Evolutionary conservation across 2,329 filamentous ascomycete genomes (phyloP), one percentile per base, ranked within the genome.

Genomic region (Colletotrichum chrysophilum): DNA sequence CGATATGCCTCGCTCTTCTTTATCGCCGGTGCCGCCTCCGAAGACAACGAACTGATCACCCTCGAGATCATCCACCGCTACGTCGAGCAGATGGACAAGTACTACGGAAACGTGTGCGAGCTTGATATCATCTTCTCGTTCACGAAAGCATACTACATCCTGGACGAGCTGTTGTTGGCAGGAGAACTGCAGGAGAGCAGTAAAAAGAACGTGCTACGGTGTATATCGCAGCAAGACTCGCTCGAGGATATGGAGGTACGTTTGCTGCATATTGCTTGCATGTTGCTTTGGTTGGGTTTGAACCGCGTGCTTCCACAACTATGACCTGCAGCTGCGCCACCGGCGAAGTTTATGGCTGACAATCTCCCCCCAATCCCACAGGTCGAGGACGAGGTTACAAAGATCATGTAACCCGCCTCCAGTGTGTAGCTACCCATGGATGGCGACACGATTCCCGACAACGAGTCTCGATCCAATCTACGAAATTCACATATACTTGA

Each of bases 11-110:
- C 97, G 75, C 93, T 99, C 77, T 99, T 98, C 90, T 99, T 99
- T 90, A 99, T 99, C 85, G 96, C 96, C 82, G 97, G 97, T 81
- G 98, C 96, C 88, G 94, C 96, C 70, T 96, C 96, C n/a, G 96
- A 95, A 78, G 97, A 99, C 87, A 99, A 99, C 87, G 97, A 99
- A 85, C 89, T 99, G 83, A 98, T 98, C 85, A 98, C 95, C 28
- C 95, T 99, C 83, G 97, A 99, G 86, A 96, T 99, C 83, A 97
- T 99, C 82, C 97, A 99, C 86, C 95, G 97, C 87, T 99, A 99
- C 85, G 97, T 99, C 83, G 97, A 99, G 87, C 97, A 99, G 88
- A 99, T 99, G 97, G 97, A 99, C 90, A 99, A 99, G 86, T 99
- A 99, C 89, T 99, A 98, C 86, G 97, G 97, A 86, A 99, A 99